phyloP scores from a whole-genome alignment of 192 early-diverging fungal genomes.

The Entophlyctis helioformis region DNA sequence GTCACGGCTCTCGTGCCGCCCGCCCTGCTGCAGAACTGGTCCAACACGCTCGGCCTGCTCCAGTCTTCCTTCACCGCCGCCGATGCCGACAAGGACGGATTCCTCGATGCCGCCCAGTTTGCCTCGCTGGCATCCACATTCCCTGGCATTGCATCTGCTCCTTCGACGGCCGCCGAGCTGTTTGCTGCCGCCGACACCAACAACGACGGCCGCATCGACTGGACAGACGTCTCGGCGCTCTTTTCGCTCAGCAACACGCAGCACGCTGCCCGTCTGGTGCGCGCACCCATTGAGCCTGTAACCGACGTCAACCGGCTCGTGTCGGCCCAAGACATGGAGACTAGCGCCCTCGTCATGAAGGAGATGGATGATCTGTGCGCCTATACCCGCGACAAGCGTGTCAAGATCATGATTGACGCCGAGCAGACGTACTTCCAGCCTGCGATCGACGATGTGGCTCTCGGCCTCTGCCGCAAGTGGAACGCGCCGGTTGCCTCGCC shows the following conservation, averaged over 20 bases:
- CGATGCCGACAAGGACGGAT: conserved; percentile 14
- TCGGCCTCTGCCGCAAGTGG: conserved; percentile 56
- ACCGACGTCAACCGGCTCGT: conserved; percentile 3
- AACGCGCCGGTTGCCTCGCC: conserved; percentile 32
- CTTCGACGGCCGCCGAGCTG: conserved; percentile 11
- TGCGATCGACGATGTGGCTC: conserved; percentile 74
- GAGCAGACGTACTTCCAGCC: conserved; percentile 91
- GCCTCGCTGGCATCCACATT: conserved; percentile 9
- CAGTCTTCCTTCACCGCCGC: conserved; percentile 30
- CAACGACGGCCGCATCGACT: conserved; percentile 47
- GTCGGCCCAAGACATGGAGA: conserved; percentile 49
- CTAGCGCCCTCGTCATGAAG: conserved; percentile 53
- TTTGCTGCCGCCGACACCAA: conserved; percentile 31
- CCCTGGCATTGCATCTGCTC: conserved; percentile 7
- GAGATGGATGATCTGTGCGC: conserved; percentile 57
- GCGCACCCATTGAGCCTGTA: conserved; percentile 4
- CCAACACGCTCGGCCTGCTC: conserved; percentile 35
- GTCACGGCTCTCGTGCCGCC: conserved; percentile 75
- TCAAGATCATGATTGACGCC: conserved; percentile 81
- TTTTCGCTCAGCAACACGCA: conserved; percentile 52
- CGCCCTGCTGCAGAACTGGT: conserved; percentile 58
- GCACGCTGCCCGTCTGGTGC: conserved; percentile 30
- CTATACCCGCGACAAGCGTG: conserved; percentile 46
- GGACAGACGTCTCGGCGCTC: conserved; percentile 48
- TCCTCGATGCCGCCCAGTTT: conserved; percentile 6